Evolutionary conservation across 202 grass and related monocot genomes (phyloP).

Genomic region (Elaeis oleifera): DNA sequence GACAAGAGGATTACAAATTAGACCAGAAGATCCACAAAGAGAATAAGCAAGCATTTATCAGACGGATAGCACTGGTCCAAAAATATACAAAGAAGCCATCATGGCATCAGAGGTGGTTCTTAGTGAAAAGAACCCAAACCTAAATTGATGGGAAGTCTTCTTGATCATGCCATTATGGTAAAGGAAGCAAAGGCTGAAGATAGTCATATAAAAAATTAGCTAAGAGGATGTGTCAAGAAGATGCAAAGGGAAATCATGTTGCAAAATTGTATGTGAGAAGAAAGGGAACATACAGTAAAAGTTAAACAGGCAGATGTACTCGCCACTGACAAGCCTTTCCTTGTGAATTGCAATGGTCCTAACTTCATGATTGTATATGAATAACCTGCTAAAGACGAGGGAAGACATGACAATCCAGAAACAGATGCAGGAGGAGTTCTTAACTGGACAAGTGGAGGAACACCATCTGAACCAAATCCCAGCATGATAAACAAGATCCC

Average conservation of each 20-base stretch:
- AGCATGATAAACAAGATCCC: constrained; percentile 89
- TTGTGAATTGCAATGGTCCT: constrained; percentile 84
- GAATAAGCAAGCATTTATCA: too few species aligned
- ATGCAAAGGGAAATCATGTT: neutral
- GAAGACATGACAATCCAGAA: constrained; percentile 57
- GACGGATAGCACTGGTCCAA: too few species aligned
- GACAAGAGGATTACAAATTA: too few species aligned
- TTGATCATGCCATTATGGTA: neutral
- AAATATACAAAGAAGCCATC: neutral
- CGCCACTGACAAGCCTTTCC: constrained; percentile 86
- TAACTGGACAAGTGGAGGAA: constrained; percentile 57
- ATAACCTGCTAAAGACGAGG: constrained; percentile 65
- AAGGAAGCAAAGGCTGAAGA: neutral
- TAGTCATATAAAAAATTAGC: neutral
- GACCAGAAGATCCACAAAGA: too few species aligned
- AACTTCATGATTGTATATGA: constrained; percentile 89
- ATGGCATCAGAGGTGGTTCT: neutral
- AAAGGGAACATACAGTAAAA: constrained; percentile 61
- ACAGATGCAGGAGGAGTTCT: constrained; percentile 77
- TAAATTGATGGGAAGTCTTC: neutral
- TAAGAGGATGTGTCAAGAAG: neutral
- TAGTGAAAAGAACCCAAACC: neutral
- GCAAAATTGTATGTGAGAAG: constrained; percentile 18
- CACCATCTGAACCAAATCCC: constrained; percentile 80
- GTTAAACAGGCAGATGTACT: constrained; percentile 86